These are phyloP conservation scores for Aspergillus tubingensis DNA, from an alignment of 2,329 filamentous ascomycete genomes.

Conservation along the genomic window DNA sequence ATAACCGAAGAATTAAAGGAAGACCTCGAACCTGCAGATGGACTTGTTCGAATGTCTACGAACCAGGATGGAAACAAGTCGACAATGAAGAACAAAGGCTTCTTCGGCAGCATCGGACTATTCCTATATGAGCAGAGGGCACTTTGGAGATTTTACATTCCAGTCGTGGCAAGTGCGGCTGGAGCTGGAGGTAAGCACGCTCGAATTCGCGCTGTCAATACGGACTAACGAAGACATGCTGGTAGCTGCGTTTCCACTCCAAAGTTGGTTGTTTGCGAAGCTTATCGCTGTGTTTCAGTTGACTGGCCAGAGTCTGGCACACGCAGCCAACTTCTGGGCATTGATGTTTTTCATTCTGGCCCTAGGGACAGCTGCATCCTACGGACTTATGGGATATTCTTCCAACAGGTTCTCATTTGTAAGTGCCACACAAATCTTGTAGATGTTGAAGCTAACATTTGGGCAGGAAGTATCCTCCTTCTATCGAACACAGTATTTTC, in stretches of 20 bases:
- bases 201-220: too few species aligned
- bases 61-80: not conserved
- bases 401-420: constrained; percentile 51
- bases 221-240: not conserved
- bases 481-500: constrained; percentile 16
- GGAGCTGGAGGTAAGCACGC: constrained; percentile 33
- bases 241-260: constrained; percentile 35
- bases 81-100: constrained; percentile 12
- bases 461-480: constrained; percentile 6
- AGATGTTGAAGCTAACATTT: constrained; percentile 29
- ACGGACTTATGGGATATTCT: constrained; percentile 49
- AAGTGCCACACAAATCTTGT: constrained; percentile 29
- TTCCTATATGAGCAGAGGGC: constrained; percentile 37
- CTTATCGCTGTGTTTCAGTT: constrained; percentile 52
- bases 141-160: constrained; percentile 32
- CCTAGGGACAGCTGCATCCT: constrained; percentile 48
- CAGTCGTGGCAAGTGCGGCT: constrained; percentile 28
- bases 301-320: constrained; percentile 38
- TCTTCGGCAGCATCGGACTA: constrained; percentile 24
- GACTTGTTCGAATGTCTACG: not conserved
- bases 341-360: constrained; percentile 61
- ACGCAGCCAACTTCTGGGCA: constrained; percentile 53
- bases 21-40: not conserved
- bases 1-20: constrained; percentile 3
- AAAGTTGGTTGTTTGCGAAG: constrained; percentile 51